Conservation (phyloP, 2,329 filamentous ascomycete species). For the Penicillium brasilianum region DNA sequence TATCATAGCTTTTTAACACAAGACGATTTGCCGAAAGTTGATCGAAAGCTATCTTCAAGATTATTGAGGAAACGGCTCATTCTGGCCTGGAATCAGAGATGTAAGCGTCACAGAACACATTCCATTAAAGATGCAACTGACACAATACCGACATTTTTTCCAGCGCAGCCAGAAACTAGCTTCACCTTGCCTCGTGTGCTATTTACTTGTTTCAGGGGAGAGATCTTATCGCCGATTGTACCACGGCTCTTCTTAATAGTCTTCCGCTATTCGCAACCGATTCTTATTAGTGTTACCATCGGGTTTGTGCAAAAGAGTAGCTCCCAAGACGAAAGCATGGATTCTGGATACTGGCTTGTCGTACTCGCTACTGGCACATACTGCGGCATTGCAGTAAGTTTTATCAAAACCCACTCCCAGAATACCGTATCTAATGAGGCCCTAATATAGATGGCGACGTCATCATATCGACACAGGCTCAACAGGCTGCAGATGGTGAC, state of each 20-base stretch:
- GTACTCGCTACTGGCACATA: not conserved
- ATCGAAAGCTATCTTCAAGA: not conserved
- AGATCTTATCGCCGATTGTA: not conserved
- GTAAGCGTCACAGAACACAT: too few species aligned
- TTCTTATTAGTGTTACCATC: too few species aligned
- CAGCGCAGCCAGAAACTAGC: not conserved
- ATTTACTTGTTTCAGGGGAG: not conserved
- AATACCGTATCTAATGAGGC: not conserved
- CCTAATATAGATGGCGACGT: not conserved
- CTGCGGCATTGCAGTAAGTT: not conserved
- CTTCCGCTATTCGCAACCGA: not conserved
- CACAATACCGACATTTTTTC: not conserved
- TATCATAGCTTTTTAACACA: not conserved
- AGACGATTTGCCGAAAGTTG: not conserved
- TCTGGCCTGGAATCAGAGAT: not conserved
- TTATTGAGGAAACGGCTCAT: not conserved
- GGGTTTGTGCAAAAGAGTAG: too few species aligned
- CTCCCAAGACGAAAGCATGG: too few species aligned
- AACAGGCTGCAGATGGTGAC: conserved; percentile 12
- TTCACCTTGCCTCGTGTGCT: not conserved
- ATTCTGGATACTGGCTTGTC: not conserved
- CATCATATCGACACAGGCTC: conserved; percentile 6
- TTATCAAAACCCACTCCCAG: not conserved
- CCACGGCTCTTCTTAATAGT: not conserved
- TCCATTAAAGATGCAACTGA: too few species aligned